Conservation (phyloP, 441 rosid genomes). For the Croton setiger region DNA sequence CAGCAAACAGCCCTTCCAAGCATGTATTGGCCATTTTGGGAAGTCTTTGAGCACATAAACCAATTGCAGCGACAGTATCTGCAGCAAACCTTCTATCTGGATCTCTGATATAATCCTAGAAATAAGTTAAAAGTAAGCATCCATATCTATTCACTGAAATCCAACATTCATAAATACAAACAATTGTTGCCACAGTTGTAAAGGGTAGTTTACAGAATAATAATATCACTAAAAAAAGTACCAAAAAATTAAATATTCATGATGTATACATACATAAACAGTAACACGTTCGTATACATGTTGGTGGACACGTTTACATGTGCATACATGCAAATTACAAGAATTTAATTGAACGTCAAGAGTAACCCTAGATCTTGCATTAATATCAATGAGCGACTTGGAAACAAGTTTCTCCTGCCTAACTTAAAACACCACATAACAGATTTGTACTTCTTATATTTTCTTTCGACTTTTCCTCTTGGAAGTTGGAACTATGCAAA, state of each 20-base stretch:
- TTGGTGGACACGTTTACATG: background rate
- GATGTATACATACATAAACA: background rate
- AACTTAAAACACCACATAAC: too few species aligned
- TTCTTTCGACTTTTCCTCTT: too few species aligned
- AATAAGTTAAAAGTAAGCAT: conserved; percentile 36
- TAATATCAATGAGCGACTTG: background rate
- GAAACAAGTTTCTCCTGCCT: too few species aligned
- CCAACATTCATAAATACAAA: conserved; percentile 1
- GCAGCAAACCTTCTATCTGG: conserved; percentile 93
- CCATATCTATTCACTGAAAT: conserved; percentile 17
- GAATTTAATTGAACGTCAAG: conserved; percentile 3
- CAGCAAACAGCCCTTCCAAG: conserved; percentile 66
- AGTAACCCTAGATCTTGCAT: background rate
- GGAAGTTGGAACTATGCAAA: background rate
- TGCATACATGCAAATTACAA: background rate
- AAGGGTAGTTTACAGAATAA: background rate
- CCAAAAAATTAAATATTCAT: too few species aligned
- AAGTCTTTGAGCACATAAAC: conserved; percentile 70
- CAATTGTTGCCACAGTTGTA: background rate
- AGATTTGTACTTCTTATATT: too few species aligned
- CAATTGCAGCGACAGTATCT: conserved; percentile 79
- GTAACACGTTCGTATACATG: too few species aligned
- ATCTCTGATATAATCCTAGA: conserved; percentile 85
- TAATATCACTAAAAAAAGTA: background rate
- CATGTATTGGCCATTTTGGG: conserved; percentile 63